These are phyloP conservation scores for Tympanopsis confertula DNA, from an alignment of 2,329 filamentous ascomycete species.

Conservation along the genomic window DNA sequence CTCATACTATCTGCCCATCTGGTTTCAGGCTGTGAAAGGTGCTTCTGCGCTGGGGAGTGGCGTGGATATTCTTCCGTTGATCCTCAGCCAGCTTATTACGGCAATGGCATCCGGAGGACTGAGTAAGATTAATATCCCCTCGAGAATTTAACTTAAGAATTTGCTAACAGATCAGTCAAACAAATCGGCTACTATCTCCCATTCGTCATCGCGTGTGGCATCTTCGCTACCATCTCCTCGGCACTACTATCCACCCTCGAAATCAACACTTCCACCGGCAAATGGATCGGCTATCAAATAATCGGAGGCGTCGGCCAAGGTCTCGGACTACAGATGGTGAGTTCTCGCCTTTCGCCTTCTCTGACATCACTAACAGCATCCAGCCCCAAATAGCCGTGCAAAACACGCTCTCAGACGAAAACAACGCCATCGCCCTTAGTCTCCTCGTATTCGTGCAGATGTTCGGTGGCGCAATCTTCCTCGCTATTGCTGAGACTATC, in stretches of 20 bases:
- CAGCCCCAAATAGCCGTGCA: background rate
- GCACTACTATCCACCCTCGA: constrained; percentile 12
- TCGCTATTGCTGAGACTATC: background rate
- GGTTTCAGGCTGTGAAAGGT: background rate
- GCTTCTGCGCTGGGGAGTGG: background rate
- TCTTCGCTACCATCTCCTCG: constrained; percentile 10
- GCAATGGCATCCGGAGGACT: background rate
- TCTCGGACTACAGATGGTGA: constrained; percentile 5
- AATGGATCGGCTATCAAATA: constrained; percentile 15
- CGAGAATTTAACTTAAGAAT: too few species aligned
- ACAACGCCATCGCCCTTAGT: background rate
- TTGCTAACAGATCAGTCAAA: constrained; percentile 6
- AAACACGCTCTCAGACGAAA: background rate
- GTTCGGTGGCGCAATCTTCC: background rate
- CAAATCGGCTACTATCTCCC: constrained; percentile 11
- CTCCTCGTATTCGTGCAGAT: background rate
- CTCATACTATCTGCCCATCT: background rate
- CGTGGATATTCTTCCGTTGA: constrained; percentile 3
- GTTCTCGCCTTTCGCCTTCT: background rate
- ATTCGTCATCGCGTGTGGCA: constrained; percentile 9
- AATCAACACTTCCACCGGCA: constrained; percentile 5
- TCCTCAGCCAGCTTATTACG: constrained; percentile 3
- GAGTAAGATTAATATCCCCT: too few species aligned
- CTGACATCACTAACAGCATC: background rate
- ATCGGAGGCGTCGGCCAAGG: constrained; percentile 11